Conservation (phyloP, 108 stramenopile genomes). For the Parietichytrium sp. region DNA sequence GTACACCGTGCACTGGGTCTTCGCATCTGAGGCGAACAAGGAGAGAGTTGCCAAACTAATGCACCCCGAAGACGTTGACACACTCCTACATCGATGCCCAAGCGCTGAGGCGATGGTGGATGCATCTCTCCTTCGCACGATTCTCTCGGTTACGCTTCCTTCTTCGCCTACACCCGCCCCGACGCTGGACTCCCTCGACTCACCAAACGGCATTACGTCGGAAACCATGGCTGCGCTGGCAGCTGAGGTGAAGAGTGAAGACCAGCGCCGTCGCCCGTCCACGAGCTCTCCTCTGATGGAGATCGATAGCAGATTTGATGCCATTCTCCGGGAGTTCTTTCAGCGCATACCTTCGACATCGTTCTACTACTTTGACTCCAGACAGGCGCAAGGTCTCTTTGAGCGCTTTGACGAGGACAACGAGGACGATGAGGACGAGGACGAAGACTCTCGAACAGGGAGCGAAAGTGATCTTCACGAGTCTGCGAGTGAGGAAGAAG, state of each 20-base stretch:
- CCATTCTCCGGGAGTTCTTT: constrained; percentile 11
- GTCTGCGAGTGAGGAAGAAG: too few relatives aligned
- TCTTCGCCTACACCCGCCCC: too few relatives aligned
- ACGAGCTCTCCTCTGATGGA: background rate
- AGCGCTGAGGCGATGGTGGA: background rate
- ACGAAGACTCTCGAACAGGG: background rate
- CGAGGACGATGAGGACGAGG: constrained; percentile 9
- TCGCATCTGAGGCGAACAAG: background rate
- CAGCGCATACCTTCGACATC: constrained; percentile 23
- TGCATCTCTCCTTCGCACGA: background rate
- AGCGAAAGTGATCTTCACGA: too few relatives aligned
- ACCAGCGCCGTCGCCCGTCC: background rate
- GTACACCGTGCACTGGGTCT: background rate
- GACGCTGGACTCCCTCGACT: too few relatives aligned
- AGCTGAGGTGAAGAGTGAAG: too few relatives aligned
- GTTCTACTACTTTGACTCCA: background rate
- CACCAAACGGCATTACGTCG: too few relatives aligned
- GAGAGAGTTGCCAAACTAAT: background rate
- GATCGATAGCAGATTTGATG: background rate
- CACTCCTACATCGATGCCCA: background rate
- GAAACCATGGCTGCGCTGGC: too few relatives aligned
- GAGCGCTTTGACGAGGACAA: background rate
- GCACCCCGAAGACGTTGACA: constrained; percentile 24
- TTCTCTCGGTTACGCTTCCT: background rate
- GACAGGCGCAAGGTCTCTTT: background rate